These are phyloP conservation scores for Noccaea caerulescens DNA, from an alignment of 345 rosid genomes.

Conservation along the genomic window DNA sequence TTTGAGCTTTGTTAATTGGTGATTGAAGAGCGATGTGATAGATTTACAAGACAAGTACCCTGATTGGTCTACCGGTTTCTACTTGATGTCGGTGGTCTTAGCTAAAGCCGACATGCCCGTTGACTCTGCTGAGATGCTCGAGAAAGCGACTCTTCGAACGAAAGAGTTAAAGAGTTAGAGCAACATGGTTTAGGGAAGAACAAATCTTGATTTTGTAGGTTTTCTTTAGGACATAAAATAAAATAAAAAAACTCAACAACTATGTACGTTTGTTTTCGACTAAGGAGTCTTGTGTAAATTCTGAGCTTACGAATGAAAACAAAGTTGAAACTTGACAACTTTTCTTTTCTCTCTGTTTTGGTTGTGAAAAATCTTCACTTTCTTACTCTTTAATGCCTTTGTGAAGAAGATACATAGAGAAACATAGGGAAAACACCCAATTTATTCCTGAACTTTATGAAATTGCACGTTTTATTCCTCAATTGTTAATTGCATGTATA, in stretches of 20 bases:
- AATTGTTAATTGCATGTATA: too few species aligned
- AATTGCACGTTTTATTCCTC: too few species aligned
- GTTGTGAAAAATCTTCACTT: too few species aligned
- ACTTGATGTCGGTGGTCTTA: conserved; percentile 93
- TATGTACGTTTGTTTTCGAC: background rate
- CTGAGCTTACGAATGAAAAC: background rate
- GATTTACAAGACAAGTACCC: conserved; percentile 69
- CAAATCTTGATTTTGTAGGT: conserved; percentile 35
- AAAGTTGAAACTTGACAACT: background rate
- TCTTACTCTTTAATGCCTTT: too few species aligned
- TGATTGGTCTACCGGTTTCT: conserved; percentile 92
- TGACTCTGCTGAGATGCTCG: conserved; percentile 82
- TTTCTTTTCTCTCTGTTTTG: too few species aligned
- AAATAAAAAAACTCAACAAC: background rate
- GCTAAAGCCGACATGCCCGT: conserved; percentile 79
- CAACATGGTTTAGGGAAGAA: conserved; percentile 46
- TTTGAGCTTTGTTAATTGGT: too few species aligned
- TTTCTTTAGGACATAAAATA: background rate
- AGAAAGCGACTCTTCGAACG: conserved; percentile 76
- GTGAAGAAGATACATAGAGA: too few species aligned
- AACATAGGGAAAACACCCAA: too few species aligned
- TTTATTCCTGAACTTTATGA: too few species aligned
- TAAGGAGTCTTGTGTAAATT: background rate
- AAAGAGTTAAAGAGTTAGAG: conserved; percentile 63
- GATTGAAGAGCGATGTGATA: conserved; percentile 98